Conservation (phyloP, 2,329 filamentous ascomycete species). For the Talaromyces albobiverticillius region DNA sequence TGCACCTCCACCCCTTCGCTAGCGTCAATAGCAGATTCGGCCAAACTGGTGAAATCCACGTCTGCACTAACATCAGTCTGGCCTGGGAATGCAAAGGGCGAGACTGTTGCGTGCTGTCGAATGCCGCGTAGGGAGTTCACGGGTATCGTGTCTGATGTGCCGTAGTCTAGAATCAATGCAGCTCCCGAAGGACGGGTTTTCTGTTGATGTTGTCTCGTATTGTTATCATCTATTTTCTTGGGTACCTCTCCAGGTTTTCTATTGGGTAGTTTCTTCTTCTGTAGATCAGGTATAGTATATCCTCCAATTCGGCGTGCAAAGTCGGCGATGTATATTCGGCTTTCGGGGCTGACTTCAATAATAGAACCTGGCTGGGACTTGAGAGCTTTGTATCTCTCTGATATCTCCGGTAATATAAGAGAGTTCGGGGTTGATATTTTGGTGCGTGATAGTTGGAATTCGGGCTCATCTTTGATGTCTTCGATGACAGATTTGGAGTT, state of each 20-base stretch:
- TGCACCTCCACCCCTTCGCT: slow-evolving; percentile 85
- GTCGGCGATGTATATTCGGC: slow-evolving; percentile 72
- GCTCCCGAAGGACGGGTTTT: slow-evolving; percentile 72
- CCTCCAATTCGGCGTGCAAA: slow-evolving; percentile 81
- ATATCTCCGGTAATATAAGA: slow-evolving; percentile 78
- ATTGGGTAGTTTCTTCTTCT: background rate
- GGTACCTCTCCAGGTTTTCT: slow-evolving; percentile 8
- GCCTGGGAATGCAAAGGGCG: slow-evolving; percentile 75
- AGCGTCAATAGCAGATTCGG: slow-evolving; percentile 73
- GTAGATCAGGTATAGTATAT: slow-evolving; percentile 42
- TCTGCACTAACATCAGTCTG: slow-evolving; percentile 86
- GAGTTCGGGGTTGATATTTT: slow-evolving; percentile 75
- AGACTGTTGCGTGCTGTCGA: slow-evolving; percentile 69
- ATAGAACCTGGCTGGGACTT: slow-evolving; percentile 65
- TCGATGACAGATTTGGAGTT: slow-evolving; percentile 57
- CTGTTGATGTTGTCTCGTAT: slow-evolving; percentile 17
- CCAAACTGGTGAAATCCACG: slow-evolving; percentile 86
- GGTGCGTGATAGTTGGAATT: slow-evolving; percentile 84
- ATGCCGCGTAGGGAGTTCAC: slow-evolving; percentile 90
- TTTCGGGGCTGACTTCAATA: slow-evolving; percentile 89
- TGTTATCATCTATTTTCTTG: background rate
- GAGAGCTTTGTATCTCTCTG: slow-evolving; percentile 72
- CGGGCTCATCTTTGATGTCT: slow-evolving; percentile 56
- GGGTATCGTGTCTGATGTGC: slow-evolving; percentile 73
- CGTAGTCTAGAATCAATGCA: slow-evolving; percentile 95